Evolutionary conservation across 169 alveolate species (phyloP), one percentile per base, ranked within the genome.

Genomic region (Plasmodium gallinaceum): DNA sequence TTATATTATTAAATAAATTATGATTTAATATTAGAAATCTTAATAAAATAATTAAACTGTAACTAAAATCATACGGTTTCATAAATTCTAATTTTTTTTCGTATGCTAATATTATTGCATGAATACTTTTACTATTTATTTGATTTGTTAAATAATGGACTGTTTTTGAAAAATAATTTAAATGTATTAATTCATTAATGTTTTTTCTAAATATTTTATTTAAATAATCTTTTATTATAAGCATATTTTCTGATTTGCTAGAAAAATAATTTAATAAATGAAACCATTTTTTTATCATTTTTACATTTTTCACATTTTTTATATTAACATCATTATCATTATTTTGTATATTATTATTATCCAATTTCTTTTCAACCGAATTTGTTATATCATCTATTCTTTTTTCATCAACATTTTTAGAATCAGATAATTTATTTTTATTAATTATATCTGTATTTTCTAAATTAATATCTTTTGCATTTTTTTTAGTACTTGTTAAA

Each of bases 71-170:
- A 24, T 48, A 78, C 46, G 89, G 51, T 9, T 48, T 69, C 89
- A 78, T 65, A 14, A 48, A 54, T 12, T 51, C 60, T 14, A 78
- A 37, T 45, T 78, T 78, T 18, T 46, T 42, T 26, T 78, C 80
- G 16, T 78, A 78, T 7, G 89, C 64, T 37, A 16, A 65, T 64
- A 78, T 78, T 26, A 78, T 57, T 18, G 89, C 75, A 58, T 78
- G 89, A 10, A 78, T 37, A 43, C 78, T 78, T 78, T 78, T 78
- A 48, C 89, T 78, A 70, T 78, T 78, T 22, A 78, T 78, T 16
- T 78, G 89, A 37, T 78, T 78, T 57, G 75, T 66, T 60, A 78
- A 48, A 52, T 78, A 58, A 57, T 78, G 66, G 7, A 66, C 76
- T 0, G 89, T 78, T 78, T 78, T 78, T 24, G 72, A 48, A 51